These are phyloP conservation scores for Aspergillus sp. DNA, from an alignment of 2,329 filamentous ascomycete species.

Conservation along the genomic window DNA sequence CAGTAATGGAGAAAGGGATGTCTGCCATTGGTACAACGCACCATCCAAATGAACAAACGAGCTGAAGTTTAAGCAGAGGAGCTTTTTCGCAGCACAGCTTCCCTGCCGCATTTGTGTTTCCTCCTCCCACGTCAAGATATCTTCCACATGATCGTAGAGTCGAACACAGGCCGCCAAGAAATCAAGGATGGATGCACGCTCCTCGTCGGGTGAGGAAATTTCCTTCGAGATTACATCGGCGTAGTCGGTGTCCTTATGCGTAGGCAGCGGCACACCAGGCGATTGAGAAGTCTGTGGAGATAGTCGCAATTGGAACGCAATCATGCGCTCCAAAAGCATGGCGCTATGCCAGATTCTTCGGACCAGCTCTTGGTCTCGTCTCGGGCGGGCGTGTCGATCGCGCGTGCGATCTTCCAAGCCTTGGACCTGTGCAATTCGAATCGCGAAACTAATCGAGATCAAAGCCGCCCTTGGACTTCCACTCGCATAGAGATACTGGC, in stretches of 20 bases:
- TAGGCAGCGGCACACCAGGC: conserved; percentile 22
- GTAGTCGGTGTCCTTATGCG: conserved; percentile 25
- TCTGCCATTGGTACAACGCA: conserved; percentile 23
- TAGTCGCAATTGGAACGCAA: conserved; percentile 23
- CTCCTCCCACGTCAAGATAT: conserved; percentile 20
- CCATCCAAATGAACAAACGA: conserved; percentile 19
- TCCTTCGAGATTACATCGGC: conserved; percentile 20
- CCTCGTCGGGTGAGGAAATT: conserved; percentile 1
- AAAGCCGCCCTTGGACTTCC: conserved; percentile 21
- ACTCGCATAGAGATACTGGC: conserved; percentile 24
- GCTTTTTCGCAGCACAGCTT: conserved; percentile 19
- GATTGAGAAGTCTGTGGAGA: conserved; percentile 15
- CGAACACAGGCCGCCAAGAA: conserved; percentile 22
- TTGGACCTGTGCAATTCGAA: conserved; percentile 21
- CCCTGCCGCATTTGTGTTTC: conserved; percentile 16
- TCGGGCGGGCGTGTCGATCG: conserved; percentile 14
- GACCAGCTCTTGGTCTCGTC: conserved; percentile 19
- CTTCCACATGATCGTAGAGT: conserved; percentile 23
- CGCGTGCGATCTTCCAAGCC: conserved; percentile 18
- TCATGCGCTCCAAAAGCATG: conserved; percentile 23
- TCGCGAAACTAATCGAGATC: conserved; percentile 21
- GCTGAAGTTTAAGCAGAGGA: conserved; percentile 20
- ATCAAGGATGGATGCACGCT: conserved; percentile 25
- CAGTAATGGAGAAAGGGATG: conserved; percentile 22
- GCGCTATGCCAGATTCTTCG: conserved; percentile 28